Base-by-base conservation (phyloP, 352 stramenopile species). In the Pythium phragmiticola region DNA sequence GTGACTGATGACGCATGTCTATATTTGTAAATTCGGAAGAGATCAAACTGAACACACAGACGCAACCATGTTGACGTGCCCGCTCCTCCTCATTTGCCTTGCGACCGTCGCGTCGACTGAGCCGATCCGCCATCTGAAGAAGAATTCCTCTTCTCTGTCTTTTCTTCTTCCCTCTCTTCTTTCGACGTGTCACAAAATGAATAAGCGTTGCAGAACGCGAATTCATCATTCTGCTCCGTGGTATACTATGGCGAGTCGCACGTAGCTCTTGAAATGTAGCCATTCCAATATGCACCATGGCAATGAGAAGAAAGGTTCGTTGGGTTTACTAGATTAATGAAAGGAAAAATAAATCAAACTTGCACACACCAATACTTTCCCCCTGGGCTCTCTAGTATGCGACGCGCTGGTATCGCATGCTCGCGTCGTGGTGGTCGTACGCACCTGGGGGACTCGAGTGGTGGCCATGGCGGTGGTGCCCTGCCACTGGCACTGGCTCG, bases 361-460 rank as follows among this genome's bases (percentile, higher is more conserved):
- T 11, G 8, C 26, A 21, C 34, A 39, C 26, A 43, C 4, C 12
- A 39, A 23, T 11, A 54, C 36, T 16, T 30, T n/a, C n/a, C 61
- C 26, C 26, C 4, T 3, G 26, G 26, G 26, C 26, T 30, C 26
- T 30, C 26, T 37, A 68, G 48, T 69, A 69, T 9, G 63, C 63
- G 19, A 69, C 55, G 23, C 48, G 55, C 21, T 69, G 63, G 60
- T 69, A 69, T 33, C 63, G 63, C 45, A 68, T 63, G 23, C 36
- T 43, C n/a, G 56, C 34, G 30, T 64, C 63, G 46, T 63, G 46
- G 61, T 68, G 52, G 52, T 67, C 52, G 52, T 67, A 67, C 3
- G 51, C 30, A 6, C 43, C 42, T 7, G 51, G 39, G 8, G 59
- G 43, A 23, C 60, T 67, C 19, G 43, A 60, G 11, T 42, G 49